These are phyloP conservation scores for Globisporangium parvum DNA, from an alignment of 352 stramenopile genomes.

Conservation along the genomic window DNA sequence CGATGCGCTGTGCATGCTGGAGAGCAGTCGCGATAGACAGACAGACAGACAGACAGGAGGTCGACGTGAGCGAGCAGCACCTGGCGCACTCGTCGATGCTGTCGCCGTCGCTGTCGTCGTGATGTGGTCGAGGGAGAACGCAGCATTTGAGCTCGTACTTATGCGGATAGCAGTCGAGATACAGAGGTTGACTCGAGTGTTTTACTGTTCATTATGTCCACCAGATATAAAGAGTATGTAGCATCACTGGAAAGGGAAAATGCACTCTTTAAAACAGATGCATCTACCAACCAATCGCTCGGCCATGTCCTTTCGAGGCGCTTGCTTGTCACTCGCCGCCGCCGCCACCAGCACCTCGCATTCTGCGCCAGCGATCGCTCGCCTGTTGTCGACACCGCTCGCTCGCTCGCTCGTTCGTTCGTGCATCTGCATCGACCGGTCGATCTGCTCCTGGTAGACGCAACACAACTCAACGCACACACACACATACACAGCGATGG, in stretches of 20 bases:
- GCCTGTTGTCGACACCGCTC: neutral
- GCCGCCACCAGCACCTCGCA: neutral
- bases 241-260: no score
- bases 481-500: slow-evolving; percentile 22
- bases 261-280: no score
- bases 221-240: no score
- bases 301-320: slow-evolving; percentile 9
- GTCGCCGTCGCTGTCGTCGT: neutral
- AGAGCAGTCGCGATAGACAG: neutral
- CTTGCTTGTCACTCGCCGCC: slow-evolving; percentile 5
- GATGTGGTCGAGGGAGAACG: no score
- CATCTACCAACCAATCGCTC: slow-evolving; percentile 33
- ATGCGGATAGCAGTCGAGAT: no score
- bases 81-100: no score
- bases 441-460: neutral
- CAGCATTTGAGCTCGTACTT: no score
- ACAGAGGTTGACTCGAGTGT: no score
- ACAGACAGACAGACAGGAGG: neutral
- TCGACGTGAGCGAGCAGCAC: neutral
- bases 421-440: neutral
- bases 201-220: no score
- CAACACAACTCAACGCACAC: neutral
- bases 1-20: no score
- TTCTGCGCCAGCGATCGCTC: slow-evolving; percentile 10
- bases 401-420: neutral